Percentiles rank a stretch among this genome's conserved stretches.
Conservation (phyloP, 345 rosid genomes). For the sweet orange (Citrus sinensis) region DNA sequence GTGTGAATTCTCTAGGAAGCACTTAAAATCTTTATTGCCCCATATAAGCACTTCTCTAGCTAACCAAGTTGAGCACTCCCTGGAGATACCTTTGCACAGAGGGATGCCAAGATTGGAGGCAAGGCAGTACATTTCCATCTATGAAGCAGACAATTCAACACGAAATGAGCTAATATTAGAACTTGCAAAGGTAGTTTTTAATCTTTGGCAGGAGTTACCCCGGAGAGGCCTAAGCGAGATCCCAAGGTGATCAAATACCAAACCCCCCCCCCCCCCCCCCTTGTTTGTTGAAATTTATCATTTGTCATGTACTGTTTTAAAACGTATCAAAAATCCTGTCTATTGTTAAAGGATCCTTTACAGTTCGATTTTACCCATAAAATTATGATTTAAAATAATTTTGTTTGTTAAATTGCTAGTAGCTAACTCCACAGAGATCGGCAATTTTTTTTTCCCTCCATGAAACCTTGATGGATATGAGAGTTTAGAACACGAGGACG, state of each 20-base stretch:
- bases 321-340: too few relatives aligned
- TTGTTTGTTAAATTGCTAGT: too few relatives aligned
- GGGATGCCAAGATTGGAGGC: constrained; percentile 21
- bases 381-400: too few relatives aligned
- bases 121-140: constrained; percentile 24
- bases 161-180: constrained; percentile 17
- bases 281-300: too few relatives aligned
- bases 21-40: constrained; percentile 7
- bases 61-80: constrained; percentile 2
- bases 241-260: constrained; percentile 11
- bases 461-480: too few relatives aligned
- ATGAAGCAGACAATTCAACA: constrained; percentile 9
- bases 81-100: constrained; percentile 8
- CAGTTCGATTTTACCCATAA: too few relatives aligned
- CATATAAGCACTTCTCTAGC: not conserved
- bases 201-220: constrained; percentile 26
- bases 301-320: too few relatives aligned
- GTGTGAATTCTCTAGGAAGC: constrained; percentile 20
- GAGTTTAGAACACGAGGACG: too few relatives aligned
- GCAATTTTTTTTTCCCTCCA: too few relatives aligned
- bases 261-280: too few relatives aligned
- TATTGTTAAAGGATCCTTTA: too few relatives aligned
- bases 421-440: too few relatives aligned
- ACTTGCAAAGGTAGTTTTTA: constrained; percentile 30
- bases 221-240: constrained; percentile 23